Evolutionary conservation across 2,329 filamentous ascomycete genomes (phyloP).

Genomic region (Coleophoma eucalyptorum): DNA sequence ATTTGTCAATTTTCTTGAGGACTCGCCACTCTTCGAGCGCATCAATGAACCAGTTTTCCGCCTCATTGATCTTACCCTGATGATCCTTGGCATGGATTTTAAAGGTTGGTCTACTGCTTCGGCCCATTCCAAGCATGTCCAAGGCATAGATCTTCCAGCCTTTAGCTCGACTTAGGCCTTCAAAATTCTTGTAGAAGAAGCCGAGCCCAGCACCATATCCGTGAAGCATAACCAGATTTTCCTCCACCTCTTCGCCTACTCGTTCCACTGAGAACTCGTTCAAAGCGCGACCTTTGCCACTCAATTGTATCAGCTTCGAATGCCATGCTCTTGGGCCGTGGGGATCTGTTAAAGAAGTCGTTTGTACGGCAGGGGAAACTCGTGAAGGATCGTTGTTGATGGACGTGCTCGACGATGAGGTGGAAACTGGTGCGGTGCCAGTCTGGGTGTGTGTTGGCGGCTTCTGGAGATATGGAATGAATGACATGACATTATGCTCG

Average conservation of each 20-base stretch:
- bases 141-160: conserved; percentile 91
- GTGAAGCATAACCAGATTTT: conserved; percentile 93
- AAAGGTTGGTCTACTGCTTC: conserved; percentile 80
- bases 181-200: conserved; percentile 99
- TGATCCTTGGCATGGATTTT: conserved; percentile 79
- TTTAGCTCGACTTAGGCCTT: conserved; percentile 70
- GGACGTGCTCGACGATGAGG: conserved; percentile 31
- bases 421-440: conserved; percentile 44
- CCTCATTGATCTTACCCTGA: conserved; percentile 77
- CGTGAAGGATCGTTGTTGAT: conserved; percentile 31
- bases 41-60: conserved; percentile 94
- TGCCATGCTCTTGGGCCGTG: conserved; percentile 84
- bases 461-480: conserved; percentile 76
- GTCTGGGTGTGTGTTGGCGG: conserved; percentile 54
- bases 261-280: conserved; percentile 94
- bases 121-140: conserved; percentile 94
- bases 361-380: conserved; percentile 36
- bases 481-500: conserved; percentile 83
- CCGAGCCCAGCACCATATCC: conserved; percentile 94
- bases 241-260: conserved; percentile 71
- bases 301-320: conserved; percentile 77
- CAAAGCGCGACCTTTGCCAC: conserved; percentile 79
- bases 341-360: conserved; percentile 60
- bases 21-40: conserved; percentile 94
- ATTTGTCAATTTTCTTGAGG: conserved; percentile 83